Conservation (phyloP, 2,329 filamentous ascomycete species). For the Pestalotiopsis sp. region DNA sequence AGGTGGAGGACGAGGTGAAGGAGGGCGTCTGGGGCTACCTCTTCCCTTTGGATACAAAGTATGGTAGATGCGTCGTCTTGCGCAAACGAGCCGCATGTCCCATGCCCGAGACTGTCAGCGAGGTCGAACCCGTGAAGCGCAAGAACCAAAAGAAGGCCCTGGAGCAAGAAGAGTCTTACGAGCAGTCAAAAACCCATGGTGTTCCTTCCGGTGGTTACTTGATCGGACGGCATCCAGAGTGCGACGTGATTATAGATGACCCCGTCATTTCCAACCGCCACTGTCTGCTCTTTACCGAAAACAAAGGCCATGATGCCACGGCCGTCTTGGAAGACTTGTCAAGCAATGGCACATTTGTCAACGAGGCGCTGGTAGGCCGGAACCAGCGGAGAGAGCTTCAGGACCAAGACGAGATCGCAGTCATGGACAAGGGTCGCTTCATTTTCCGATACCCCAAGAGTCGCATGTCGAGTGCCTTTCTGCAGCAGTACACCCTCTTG, state of each 20-base stretch:
- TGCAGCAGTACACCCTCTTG: conserved; percentile 80
- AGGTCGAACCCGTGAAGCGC: conserved; percentile 38
- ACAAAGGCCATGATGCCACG: conserved; percentile 56
- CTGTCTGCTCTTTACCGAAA: conserved; percentile 66
- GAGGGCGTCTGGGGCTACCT: conserved; percentile 97
- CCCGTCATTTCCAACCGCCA: conserved; percentile 86
- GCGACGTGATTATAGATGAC: conserved; percentile 75
- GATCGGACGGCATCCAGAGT: conserved; percentile 90
- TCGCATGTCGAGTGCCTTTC: conserved; percentile 73
- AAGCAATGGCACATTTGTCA: conserved; percentile 94
- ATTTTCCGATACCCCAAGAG: conserved; percentile 86
- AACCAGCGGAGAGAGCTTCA: conserved; percentile 88
- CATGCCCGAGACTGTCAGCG: conserved; percentile 47
- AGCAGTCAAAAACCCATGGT: conserved; percentile 60
- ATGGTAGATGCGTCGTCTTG: conserved; percentile 69
- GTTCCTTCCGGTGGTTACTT: conserved; percentile 80
- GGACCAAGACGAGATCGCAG: conserved; percentile 87
- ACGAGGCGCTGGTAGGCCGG: conserved; percentile 84
- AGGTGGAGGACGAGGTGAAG: conserved; percentile 78
- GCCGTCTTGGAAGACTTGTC: conserved; percentile 92
- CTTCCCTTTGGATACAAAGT: conserved; percentile 73
- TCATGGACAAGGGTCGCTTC: conserved; percentile 82
- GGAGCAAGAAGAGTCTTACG: conserved; percentile 60
- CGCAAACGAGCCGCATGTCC: conserved; percentile 73
- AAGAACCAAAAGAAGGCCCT: conserved; percentile 45